Base-by-base conservation (phyloP, 495 filamentous ascomycete genomes). In the Daldinia childiae region DNA sequence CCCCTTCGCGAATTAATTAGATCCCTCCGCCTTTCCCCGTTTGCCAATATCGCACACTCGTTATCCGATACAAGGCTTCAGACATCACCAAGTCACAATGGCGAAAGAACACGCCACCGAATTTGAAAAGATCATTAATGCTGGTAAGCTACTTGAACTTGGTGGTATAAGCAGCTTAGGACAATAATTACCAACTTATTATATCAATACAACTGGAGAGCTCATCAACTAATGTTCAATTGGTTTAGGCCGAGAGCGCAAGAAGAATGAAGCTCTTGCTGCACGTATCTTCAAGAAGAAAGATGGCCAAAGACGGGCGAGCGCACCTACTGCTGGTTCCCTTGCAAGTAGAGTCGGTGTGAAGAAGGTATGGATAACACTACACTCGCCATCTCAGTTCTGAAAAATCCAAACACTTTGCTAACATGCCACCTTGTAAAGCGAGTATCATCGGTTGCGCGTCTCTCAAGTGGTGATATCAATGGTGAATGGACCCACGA, bases 321-420 rank as follows among this genome's bases (percentile, higher is more conserved):
- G 85, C 77, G 85, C 88, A 9, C 85, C 88, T 6, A 79, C 82
- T 27, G 72, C 72, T 56, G 84, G 86, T 55, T 85, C 87, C 58
- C 84, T 95, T 38, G 91, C 93, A 64, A 93, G 91, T 75, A 86
- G 93, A 77, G 88, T 90, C n/a, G 91, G 90, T 51, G 83, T 92
- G 24, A 85, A 87, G 48, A 93, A 94, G 88, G 90, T 92, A 81
- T 66, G 62, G 62, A 61, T 29, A 48, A 30, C 32, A 36, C 26
- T 56, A 14, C n/a, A 12, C 59, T 51, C 8, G n/a, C 26, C 27
- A 30, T 48, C 26, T 8, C 19, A 19, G 29, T 11, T 45, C 38
- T 32, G 74, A 74, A 39, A 39, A 64, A 71, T 11, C 21, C 3
- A 11, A 48, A 61, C 15, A n/a, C 50, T 29, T 30, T 43, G 54